Base-by-base conservation (phyloP, 495 filamentous ascomycete genomes). In the Chaetomium fimeti region DNA sequence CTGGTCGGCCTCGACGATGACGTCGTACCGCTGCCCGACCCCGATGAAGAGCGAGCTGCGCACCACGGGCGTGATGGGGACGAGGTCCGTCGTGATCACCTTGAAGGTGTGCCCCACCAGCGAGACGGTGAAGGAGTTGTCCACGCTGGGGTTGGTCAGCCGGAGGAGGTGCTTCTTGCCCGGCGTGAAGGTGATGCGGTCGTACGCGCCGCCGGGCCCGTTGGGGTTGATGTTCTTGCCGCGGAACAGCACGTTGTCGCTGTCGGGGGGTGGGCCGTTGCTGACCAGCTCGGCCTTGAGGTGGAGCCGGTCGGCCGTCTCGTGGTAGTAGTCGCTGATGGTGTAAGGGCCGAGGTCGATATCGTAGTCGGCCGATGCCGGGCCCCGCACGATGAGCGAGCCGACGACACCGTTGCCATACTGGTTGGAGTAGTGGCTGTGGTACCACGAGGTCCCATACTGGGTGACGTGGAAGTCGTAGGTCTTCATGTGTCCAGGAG, bases 21-120 rank as follows among this genome's bases (percentile, higher is more conserved):
- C 76, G 66, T 91, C 84, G 72, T 89, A 89, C 40, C 89, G 82
- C 74, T 91, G 87, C 8, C 87, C 89, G 62, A 91, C 87, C 48
- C 72, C 83, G 43, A 92, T 77, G 43, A 76, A 74, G 18, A 90
- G 67, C 7, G 74, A 69, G 18, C 69, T 67, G 52, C 72, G 73
- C 9, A 70, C 68, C 20, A 78, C 78, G 0, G 85, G 81, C 0
- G 66, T 74, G 65, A 87, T 77, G 20, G 83, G 79, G 13, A 84
- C 81, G 18, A 81, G 77, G 61, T 86, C 83, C 22, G 66, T 80
- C n/a, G 76, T 70, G 61, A 85, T 81, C 40, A 87, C 79, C 6
- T 76, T 82, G 69, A 87, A 70, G 27, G 69, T 76, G 69, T 87
- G 85, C 20, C 75, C 77, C 38, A 85, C 84, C 45, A 87, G 79